phyloP scores from a whole-genome alignment of 495 filamentous ascomycete species.

The Penicillium pulvis region DNA sequence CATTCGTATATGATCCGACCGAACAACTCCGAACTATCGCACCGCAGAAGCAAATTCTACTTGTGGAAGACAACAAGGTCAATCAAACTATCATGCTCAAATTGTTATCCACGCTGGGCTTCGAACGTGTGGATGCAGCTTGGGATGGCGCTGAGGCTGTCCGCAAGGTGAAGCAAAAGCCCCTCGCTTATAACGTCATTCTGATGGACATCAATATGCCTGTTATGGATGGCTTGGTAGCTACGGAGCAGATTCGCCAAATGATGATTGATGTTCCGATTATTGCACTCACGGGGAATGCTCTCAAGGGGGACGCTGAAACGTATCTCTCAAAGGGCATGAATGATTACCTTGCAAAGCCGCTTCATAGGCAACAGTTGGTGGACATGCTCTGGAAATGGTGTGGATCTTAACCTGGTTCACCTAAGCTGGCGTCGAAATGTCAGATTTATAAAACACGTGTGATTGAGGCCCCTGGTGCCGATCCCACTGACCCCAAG shows the following conservation, averaged over 20 bases:
- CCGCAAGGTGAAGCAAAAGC: constrained; percentile 49
- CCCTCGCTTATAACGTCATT: constrained; percentile 54
- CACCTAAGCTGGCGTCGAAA: background rate
- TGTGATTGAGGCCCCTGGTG: background rate
- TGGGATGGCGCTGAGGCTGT: constrained; percentile 61
- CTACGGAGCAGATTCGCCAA: constrained; percentile 61
- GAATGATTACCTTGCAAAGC: constrained; percentile 65
- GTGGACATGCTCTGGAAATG: constrained; percentile 40
- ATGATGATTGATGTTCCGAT: constrained; percentile 57
- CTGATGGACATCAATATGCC: constrained; percentile 75
- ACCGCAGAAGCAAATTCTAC: constrained; percentile 51
- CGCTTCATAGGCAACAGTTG: constrained; percentile 51
- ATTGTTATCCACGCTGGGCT: constrained; percentile 55
- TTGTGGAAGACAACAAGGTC: constrained; percentile 63
- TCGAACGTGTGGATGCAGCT: constrained; percentile 54
- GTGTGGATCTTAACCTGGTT: constrained; percentile 29
- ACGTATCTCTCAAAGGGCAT: constrained; percentile 61
- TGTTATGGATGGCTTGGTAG: constrained; percentile 66
- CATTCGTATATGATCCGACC: constrained; percentile 14
- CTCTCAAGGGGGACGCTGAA: constrained; percentile 61
- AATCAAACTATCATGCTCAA: constrained; percentile 67
- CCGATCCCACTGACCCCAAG: background rate
- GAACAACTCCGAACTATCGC: constrained; percentile 34
- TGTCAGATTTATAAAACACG: background rate
- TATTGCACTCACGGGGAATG: constrained; percentile 66